phyloP scores from a whole-genome alignment of 2,329 filamentous ascomycete species.

The Sporothrix dimorphospora region DNA sequence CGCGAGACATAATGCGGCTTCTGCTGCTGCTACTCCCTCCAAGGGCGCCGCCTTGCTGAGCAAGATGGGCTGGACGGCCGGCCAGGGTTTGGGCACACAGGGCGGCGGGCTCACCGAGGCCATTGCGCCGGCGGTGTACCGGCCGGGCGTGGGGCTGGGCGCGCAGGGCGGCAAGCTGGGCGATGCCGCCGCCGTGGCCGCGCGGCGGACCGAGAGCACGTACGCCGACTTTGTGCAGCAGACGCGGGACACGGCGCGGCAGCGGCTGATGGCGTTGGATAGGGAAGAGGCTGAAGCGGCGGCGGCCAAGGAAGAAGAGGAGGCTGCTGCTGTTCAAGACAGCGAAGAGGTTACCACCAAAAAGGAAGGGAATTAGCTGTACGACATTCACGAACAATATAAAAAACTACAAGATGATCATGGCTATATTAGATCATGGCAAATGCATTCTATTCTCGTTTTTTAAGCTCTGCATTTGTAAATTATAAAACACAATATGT shows the following conservation, averaged over 20 bases:
- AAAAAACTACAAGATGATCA: background rate
- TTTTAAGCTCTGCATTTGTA: background rate
- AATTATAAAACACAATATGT: constrained; percentile 7
- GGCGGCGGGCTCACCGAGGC: constrained; percentile 66
- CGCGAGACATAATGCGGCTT: constrained; percentile 35
- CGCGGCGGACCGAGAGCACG: constrained; percentile 58
- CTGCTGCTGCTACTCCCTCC: constrained; percentile 49
- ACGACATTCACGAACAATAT: background rate
- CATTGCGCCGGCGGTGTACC: constrained; percentile 66
- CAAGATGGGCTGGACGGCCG: constrained; percentile 73
- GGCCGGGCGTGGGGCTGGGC: constrained; percentile 69
- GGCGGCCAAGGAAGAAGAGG: background rate
- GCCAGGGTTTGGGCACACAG: constrained; percentile 65
- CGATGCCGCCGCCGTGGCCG: constrained; percentile 67
- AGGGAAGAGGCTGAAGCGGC: constrained; percentile 23
- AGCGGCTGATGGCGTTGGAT: constrained; percentile 50
- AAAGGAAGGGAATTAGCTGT: background rate
- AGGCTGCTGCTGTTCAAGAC: background rate
- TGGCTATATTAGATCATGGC: too few relatives aligned
- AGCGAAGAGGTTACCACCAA: background rate
- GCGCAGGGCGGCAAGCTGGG: constrained; percentile 71
- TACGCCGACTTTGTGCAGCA: constrained; percentile 66
- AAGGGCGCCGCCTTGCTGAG: constrained; percentile 70
- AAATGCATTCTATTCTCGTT: background rate
- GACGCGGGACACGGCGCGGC: constrained; percentile 67